A percentile compares a stretch with the other conserved stretches of the same genome.
Conservation (phyloP, 2,329 filamentous ascomycete genomes). For the Colletotrichum chlorophyti region DNA sequence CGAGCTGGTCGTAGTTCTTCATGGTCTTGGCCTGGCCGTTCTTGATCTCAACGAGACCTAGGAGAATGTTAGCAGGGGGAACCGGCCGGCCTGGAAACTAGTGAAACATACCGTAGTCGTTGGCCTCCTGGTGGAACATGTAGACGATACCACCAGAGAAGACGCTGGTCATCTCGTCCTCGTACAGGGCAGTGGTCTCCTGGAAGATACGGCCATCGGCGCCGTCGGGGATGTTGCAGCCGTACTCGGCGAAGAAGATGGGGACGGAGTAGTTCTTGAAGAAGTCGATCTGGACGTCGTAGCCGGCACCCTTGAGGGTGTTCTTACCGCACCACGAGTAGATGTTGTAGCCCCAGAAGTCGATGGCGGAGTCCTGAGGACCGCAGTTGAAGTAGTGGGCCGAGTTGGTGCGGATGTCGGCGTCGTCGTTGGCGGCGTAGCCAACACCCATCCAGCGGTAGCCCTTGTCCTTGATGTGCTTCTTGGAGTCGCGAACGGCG, state of each 20-base stretch:
- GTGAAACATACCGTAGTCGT: constrained; percentile 84
- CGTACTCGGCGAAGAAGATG: constrained; percentile 98
- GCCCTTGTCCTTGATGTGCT: constrained; percentile 83
- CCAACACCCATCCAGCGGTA: constrained; percentile 87
- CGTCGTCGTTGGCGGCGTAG: constrained; percentile 95
- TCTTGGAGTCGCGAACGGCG: constrained; percentile 94
- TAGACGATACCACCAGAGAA: constrained; percentile 98
- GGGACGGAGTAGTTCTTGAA: constrained; percentile 91
- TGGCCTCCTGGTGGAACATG: constrained; percentile 94
- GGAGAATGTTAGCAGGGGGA: constrained; percentile 35
- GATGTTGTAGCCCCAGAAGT: constrained; percentile 99
- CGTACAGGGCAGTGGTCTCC: constrained; percentile 84
- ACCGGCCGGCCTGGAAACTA: not conserved
- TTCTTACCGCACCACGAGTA: constrained; percentile 98
- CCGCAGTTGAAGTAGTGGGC: constrained; percentile 97
- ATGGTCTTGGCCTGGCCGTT: constrained; percentile 68
- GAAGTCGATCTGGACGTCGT: constrained; percentile 81
- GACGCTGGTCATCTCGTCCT: constrained; percentile 79
- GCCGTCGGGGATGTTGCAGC: constrained; percentile 77
- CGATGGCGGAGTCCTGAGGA: constrained; percentile 69
- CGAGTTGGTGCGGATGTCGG: constrained; percentile 79
- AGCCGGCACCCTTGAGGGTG: constrained; percentile 78
- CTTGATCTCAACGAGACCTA: constrained; percentile 70
- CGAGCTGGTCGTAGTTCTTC: constrained; percentile 77
- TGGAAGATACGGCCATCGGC: constrained; percentile 77